Conservation (phyloP, 192 early-diverging fungal genomes). For the Fimicolochytrium jonesii region DNA sequence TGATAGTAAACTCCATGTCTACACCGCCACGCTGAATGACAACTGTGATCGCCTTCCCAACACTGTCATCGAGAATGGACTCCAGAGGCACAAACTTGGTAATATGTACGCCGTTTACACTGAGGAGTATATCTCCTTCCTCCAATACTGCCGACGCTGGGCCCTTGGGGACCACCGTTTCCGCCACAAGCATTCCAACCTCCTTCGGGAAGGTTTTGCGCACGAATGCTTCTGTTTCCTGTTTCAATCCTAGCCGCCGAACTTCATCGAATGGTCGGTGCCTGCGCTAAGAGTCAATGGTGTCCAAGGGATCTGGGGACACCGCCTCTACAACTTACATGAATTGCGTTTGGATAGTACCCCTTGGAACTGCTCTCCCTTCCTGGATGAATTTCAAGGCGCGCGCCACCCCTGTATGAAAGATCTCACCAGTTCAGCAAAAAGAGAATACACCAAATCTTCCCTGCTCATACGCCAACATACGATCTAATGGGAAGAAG, state of each 20-base stretch:
- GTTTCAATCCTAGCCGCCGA: slow-evolving; percentile 61
- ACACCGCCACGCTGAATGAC: slow-evolving; percentile 72
- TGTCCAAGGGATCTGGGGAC: not conserved
- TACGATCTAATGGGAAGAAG: slow-evolving; percentile 76
- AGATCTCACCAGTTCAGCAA: not conserved
- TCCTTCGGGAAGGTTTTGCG: slow-evolving; percentile 57
- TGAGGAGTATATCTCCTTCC: slow-evolving; percentile 72
- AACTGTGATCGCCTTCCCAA: slow-evolving; percentile 53
- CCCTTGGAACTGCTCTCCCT: slow-evolving; percentile 42
- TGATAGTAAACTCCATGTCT: slow-evolving; percentile 51
- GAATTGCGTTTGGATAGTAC: slow-evolving; percentile 72
- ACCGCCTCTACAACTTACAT: slow-evolving; percentile 30
- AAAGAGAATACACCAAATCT: not conserved
- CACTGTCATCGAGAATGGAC: slow-evolving; percentile 64
- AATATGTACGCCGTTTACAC: slow-evolving; percentile 64
- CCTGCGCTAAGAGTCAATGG: slow-evolving; percentile 7
- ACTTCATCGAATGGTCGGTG: slow-evolving; percentile 76
- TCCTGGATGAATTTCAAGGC: slow-evolving; percentile 32
- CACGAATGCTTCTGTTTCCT: slow-evolving; percentile 58
- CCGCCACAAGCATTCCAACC: slow-evolving; percentile 76
- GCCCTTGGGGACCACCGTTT: slow-evolving; percentile 69
- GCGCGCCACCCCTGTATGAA: slow-evolving; percentile 19
- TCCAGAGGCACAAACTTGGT: slow-evolving; percentile 81
- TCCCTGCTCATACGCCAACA: not conserved
- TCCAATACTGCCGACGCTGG: slow-evolving; percentile 63